Conservation (phyloP, 2,329 filamentous ascomycete genomes). For the Rhynchosporium secalis region DNA sequence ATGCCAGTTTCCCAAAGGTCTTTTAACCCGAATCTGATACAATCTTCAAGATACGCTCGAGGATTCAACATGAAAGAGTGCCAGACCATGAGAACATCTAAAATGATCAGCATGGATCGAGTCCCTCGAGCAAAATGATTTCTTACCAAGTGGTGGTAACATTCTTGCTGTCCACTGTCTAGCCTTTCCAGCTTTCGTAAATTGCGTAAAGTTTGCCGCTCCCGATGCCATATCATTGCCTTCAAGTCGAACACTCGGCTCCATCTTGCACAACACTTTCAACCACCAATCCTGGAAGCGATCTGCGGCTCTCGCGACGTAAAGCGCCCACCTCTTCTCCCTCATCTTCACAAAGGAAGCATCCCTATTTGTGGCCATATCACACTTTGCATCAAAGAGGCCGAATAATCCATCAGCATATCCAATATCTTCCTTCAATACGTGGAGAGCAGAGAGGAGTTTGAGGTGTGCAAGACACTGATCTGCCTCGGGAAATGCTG, state of each 20-base stretch:
- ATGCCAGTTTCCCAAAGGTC: conserved; percentile 62
- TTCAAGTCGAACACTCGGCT: conserved; percentile 32
- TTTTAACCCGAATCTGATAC: conserved; percentile 56
- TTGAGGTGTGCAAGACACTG: conserved; percentile 74
- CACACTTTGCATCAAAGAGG: conserved; percentile 50
- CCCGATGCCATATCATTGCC: conserved; percentile 30
- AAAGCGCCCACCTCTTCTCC: conserved; percentile 75
- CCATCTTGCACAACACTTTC: conserved; percentile 34
- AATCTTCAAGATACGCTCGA: conserved; percentile 71
- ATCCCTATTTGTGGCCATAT: conserved; percentile 41
- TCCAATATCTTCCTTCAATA: conserved; percentile 65
- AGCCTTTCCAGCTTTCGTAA: conserved; percentile 23
- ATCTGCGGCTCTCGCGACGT: conserved; percentile 65
- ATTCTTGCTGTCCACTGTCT: conserved; percentile 44
- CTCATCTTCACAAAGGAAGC: conserved; percentile 54
- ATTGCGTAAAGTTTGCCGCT: conserved; percentile 20
- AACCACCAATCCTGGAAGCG: conserved; percentile 69
- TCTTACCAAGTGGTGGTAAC: conserved; percentile 60
- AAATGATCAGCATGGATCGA: conserved; percentile 18
- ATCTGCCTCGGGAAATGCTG: conserved; percentile 47
- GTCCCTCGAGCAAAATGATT: conserved; percentile 48
- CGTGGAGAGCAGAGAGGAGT: conserved; percentile 66
- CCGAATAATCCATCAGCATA: conserved; percentile 67
- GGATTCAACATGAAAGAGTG: conserved; percentile 80
- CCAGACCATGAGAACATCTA: conserved; percentile 77